Conservation (phyloP, 176 grass and related monocot genomes). For the Poa pratensis region DNA sequence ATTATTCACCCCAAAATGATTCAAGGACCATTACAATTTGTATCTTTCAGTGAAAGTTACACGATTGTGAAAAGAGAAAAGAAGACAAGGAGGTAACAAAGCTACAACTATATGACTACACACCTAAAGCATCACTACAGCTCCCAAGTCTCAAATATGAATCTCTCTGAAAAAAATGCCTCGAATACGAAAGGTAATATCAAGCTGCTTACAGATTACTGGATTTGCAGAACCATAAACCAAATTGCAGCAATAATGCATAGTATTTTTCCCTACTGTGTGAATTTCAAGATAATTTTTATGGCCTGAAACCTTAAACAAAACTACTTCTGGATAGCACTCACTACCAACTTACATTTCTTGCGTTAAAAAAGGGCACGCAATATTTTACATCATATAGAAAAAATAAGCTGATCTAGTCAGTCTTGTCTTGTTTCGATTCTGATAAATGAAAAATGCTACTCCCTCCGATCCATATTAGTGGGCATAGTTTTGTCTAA, state of each 20-base stretch:
- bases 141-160: neutral
- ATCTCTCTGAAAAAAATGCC: neutral
- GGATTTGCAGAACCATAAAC: neutral
- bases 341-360: neutral
- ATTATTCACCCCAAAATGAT: neutral
- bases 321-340: neutral
- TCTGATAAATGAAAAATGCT: neutral
- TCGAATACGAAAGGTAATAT: neutral
- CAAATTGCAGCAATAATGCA: neutral
- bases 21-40: neutral
- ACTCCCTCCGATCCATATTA: too few species aligned
- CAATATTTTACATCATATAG: neutral
- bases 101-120: neutral
- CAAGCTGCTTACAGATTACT: neutral
- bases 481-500: too few species aligned
- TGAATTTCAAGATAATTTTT: neutral
- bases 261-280: neutral
- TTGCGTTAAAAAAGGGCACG: neutral
- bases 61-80: neutral
- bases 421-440: neutral
- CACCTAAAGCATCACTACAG: neutral
- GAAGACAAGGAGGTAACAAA: neutral
- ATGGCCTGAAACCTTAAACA: neutral
- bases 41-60: neutral
- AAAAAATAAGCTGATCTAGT: neutral